Percentiles rank a stretch among this genome's conserved stretches.
These are phyloP conservation scores for Cruciata laevipes DNA, from an alignment of 257 asterid genomes.

Conservation along the genomic window DNA sequence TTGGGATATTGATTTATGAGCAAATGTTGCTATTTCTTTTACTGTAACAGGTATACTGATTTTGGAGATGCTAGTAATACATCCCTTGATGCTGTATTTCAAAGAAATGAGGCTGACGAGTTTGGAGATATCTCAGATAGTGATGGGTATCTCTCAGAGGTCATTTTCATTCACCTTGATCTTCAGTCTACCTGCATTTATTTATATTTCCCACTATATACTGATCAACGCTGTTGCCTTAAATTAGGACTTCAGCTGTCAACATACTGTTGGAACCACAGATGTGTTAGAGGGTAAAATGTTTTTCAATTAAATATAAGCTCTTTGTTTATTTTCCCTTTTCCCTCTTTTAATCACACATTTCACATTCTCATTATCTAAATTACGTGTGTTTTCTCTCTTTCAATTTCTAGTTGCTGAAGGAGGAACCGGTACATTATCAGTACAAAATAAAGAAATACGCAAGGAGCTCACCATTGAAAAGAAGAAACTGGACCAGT, in stretches of 20 bases:
- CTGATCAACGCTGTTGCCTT: constrained; percentile 26
- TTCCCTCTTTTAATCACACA: neutral
- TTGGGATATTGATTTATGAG: neutral
- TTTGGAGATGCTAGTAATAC: constrained; percentile 33
- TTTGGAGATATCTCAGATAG: constrained; percentile 65
- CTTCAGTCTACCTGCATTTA: neutral
- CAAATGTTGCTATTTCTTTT: constrained; percentile 10
- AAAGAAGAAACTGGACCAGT: constrained; percentile 62
- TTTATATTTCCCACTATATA: constrained; percentile 11
- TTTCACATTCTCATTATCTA: constrained; percentile 8
- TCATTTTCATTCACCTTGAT: constrained; percentile 22
- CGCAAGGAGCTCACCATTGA: constrained; percentile 45
- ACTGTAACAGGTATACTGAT: constrained; percentile 34
- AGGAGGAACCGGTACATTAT: constrained; percentile 32
- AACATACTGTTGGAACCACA: constrained; percentile 32
- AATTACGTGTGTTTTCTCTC: constrained; percentile 13
- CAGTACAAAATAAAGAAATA: constrained; percentile 48
- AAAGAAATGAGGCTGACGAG: constrained; percentile 41
- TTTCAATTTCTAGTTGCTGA: constrained; percentile 41
- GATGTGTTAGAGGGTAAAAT: constrained; percentile 45
- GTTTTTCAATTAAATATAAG: neutral
- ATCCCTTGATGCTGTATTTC: constrained; percentile 56
- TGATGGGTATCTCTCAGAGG: constrained; percentile 98
- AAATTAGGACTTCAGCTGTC: constrained; percentile 51
- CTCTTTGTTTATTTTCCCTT: constrained; percentile 8